A percentile compares a stretch with the other conserved stretches of the same genome.
Conservation (phyloP, 495 filamentous ascomycete genomes). For the Podospora australis region DNA sequence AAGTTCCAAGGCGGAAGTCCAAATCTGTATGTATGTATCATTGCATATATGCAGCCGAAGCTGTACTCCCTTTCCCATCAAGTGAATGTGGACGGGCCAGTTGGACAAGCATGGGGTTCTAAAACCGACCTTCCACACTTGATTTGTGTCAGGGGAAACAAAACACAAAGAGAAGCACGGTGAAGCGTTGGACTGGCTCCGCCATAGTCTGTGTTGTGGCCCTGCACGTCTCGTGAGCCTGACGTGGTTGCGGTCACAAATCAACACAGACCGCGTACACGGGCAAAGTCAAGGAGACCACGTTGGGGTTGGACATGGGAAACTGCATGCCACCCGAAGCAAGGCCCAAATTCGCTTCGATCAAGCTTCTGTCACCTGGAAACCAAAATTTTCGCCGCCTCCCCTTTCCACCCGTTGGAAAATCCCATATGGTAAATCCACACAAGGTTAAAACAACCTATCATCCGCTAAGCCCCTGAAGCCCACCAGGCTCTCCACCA, state of each 20-base stretch:
- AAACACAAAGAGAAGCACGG: conserved; percentile 1
- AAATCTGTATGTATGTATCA: too few species aligned
- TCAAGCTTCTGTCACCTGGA: conserved; percentile 5
- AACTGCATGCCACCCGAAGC: neutral
- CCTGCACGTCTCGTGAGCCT: conserved; percentile 23
- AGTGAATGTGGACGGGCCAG: neutral
- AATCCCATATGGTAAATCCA: neutral
- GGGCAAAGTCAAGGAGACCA: neutral
- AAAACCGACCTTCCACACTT: too few species aligned
- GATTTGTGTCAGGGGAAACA: neutral
- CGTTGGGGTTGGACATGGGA: neutral
- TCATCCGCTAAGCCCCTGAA: neutral
- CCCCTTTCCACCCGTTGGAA: neutral
- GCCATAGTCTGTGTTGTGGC: conserved; percentile 13
- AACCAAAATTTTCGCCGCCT: too few species aligned
- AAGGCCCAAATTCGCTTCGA: neutral
- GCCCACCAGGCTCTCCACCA: too few species aligned
- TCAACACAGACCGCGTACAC: neutral
- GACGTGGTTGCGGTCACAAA: conserved; percentile 1
- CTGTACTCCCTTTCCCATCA: too few species aligned
- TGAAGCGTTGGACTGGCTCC: conserved; percentile 12
- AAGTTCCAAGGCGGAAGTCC: too few species aligned
- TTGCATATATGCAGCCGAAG: too few species aligned
- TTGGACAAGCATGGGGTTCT: too few species aligned
- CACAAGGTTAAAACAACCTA: neutral